Evolutionary conservation across 1,139 yeast species (phyloP).

Genomic region (Kurtzmaniella quercitrusa): DNA sequence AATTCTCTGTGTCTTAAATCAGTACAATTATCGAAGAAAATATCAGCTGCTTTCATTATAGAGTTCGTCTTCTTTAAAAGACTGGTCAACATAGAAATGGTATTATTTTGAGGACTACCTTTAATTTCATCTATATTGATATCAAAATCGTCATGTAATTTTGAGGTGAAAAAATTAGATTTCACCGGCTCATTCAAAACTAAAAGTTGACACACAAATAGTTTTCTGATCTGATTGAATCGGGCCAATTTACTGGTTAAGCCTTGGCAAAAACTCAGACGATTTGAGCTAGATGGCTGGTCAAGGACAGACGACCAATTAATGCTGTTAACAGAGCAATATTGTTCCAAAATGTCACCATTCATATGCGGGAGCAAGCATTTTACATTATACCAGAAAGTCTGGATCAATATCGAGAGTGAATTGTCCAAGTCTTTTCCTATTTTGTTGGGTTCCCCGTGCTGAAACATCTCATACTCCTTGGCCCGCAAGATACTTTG

Average conservation of each 20-base stretch:
- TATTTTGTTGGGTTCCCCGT: not conserved
- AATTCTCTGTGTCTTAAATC: constrained; percentile 9
- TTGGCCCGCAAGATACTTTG: constrained; percentile 27
- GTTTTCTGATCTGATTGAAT: constrained; percentile 36
- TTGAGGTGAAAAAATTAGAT: constrained; percentile 28
- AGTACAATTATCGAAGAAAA: constrained; percentile 23
- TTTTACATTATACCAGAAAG: constrained; percentile 12
- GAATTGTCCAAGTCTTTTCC: not conserved
- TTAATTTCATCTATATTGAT: constrained; percentile 11
- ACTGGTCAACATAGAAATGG: constrained; percentile 21
- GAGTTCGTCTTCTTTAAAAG: constrained; percentile 24
- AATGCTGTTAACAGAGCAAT: constrained; percentile 35
- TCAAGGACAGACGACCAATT: constrained; percentile 13
- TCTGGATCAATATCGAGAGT: not conserved
- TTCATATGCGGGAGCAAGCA: constrained; percentile 32
- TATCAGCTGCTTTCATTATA: constrained; percentile 16
- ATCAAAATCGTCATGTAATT: constrained; percentile 27
- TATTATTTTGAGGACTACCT: constrained; percentile 4
- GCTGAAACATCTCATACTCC: constrained; percentile 24
- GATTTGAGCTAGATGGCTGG: not conserved
- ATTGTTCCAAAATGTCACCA: constrained; percentile 39
- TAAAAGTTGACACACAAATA: constrained; percentile 38
- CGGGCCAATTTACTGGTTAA: constrained; percentile 18
- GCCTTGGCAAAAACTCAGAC: constrained; percentile 12
- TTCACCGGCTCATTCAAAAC: constrained; percentile 29